Evolutionary conservation across 352 stramenopile genomes (phyloP).

Genomic region (Phytophthora multivora): DNA sequence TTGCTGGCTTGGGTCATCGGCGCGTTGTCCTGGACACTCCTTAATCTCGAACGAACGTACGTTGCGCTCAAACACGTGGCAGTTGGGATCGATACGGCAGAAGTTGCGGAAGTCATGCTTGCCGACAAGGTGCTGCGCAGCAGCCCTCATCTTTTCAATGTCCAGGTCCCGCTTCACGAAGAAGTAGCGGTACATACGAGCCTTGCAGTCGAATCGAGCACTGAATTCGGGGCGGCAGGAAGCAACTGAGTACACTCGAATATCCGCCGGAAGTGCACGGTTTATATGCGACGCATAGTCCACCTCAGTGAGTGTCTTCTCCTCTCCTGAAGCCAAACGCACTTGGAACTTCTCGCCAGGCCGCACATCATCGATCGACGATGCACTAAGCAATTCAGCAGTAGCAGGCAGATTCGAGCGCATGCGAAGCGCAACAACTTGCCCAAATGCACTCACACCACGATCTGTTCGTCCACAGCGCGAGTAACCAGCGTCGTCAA

Average conservation of each 20-base stretch:
- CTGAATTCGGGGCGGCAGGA: conserved; percentile 88
- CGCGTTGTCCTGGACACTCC: conserved; percentile 51
- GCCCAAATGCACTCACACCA: conserved; percentile 92
- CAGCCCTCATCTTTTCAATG: conserved; percentile 88
- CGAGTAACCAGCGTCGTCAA: conserved; percentile 90
- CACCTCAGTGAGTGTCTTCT: conserved; percentile 90
- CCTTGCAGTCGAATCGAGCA: conserved; percentile 94
- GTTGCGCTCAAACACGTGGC: conserved; percentile 94
- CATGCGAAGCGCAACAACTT: conserved; percentile 74
- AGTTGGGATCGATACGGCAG: conserved; percentile 98
- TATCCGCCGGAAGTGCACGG: conserved; percentile 92
- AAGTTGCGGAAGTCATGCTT: conserved; percentile 99
- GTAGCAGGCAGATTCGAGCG: conserved; percentile 78
- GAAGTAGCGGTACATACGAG: conserved; percentile 98
- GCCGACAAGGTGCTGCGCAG: conserved; percentile 90
- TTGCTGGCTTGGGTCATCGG: conserved; percentile 52
- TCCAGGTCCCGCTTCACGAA: conserved; percentile 86
- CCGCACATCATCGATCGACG: conserved; percentile 70
- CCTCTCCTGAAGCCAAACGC: conserved; percentile 51
- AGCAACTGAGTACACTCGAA: conserved; percentile 85
- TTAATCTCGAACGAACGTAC: conserved; percentile 86
- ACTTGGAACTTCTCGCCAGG: conserved; percentile 71
- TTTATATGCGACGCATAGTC: conserved; percentile 98
- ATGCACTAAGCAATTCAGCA: conserved; percentile 61
- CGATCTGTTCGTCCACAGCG: conserved; percentile 97